Conservation (phyloP, 2,329 filamentous ascomycete species). For the Cladosporium sp. region DNA sequence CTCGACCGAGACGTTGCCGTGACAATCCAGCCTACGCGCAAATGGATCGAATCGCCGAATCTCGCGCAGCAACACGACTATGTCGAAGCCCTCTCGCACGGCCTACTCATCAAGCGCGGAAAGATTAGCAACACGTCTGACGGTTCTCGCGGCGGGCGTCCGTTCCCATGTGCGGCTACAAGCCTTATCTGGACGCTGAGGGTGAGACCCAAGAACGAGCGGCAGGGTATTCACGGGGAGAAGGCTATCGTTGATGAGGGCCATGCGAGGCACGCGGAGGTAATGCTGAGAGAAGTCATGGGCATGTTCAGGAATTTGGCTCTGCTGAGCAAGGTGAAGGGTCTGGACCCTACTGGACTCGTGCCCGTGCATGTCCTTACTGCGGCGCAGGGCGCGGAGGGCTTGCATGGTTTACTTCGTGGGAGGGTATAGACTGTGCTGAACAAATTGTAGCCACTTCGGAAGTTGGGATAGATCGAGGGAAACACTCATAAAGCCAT, state of each 20-base stretch:
- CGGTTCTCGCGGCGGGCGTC: background rate
- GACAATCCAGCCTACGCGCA: constrained; percentile 15
- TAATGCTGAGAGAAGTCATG: constrained; percentile 63
- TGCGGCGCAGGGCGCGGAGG: constrained; percentile 61
- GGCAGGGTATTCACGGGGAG: background rate
- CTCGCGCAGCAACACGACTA: background rate
- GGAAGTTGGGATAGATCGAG: too few relatives aligned
- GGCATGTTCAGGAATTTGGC: constrained; percentile 62
- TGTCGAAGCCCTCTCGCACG: constrained; percentile 34
- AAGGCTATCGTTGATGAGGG: constrained; percentile 25
- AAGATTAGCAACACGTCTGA: constrained; percentile 5
- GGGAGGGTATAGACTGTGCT: too few relatives aligned
- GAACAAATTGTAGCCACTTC: too few relatives aligned
- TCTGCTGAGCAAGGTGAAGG: constrained; percentile 61
- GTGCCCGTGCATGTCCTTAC: constrained; percentile 73
- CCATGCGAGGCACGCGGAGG: constrained; percentile 44
- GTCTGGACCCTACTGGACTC: constrained; percentile 43
- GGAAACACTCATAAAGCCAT: too few relatives aligned
- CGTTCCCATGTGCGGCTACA: constrained; percentile 31
- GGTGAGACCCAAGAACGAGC: constrained; percentile 31
- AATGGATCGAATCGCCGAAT: background rate
- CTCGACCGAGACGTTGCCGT: constrained; percentile 36
- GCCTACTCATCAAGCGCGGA: constrained; percentile 39
- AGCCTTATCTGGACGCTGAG: constrained; percentile 43
- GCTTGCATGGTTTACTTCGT: constrained; percentile 38